Evolutionary conservation across 192 early-diverging fungal genomes (phyloP), one percentile per base, ranked within the genome.

Genomic region (Funneliformis geosporum): DNA sequence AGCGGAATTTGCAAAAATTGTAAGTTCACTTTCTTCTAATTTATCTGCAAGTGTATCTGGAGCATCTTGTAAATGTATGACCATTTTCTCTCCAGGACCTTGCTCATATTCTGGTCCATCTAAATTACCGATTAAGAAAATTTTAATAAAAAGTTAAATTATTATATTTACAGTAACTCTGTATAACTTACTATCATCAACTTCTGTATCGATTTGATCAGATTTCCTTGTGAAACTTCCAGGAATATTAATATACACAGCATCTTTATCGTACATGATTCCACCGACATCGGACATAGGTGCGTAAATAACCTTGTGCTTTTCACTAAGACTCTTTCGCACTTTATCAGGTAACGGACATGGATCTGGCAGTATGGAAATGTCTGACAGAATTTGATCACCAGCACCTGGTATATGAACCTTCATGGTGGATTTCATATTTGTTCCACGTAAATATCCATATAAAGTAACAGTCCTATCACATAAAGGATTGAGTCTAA

Each of bases 201-300:
- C 81, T 39, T 68, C 76, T 27, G 73, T 81, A 18, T 85, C 80
- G 5, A 80, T 83, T 23, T 69, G 83, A 39, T 83, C 84, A 16
- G 82, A 85, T 80, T 88, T 85, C 79, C 90, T 89, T 39, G 91
- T 91, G 80, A 95, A 95, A 46, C 89, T 87, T 50, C 96, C 97
- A 39, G 95, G 94, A 25, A 99, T 93, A 73, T 97, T 95, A 81
- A 99, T 97, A 81, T 99, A 99, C 27, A 99, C 95, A 8, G 97
- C 98, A 87, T 99, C 98, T 85, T 96, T 98, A 85, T 99, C 98
- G 86, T 98, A 98, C 91, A 98, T 92, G 73, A 99, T 94, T 65
- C 98, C 98, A 79, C 95, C 96, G 38, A 99, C 95, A 80, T 97
- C 96, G 0, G 96, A 95, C 95, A 98, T 98, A 33, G 98, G 98